Evolutionary conservation across 2,329 filamentous ascomycete species (phyloP).

Genomic region (Cercospora sp.): DNA sequence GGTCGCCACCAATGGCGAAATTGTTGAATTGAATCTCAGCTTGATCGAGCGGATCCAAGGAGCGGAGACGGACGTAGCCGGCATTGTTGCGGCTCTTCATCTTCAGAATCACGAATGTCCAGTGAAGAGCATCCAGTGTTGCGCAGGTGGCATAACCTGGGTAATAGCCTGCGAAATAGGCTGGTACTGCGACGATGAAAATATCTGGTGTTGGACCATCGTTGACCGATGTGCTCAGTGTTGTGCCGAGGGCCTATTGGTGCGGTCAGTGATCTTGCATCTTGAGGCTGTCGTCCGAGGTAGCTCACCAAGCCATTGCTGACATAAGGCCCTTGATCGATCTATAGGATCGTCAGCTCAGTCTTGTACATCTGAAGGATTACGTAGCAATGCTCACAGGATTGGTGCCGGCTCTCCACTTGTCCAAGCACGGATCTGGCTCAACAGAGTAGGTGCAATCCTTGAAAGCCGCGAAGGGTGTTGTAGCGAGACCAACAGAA

Average conservation of each 20-base stretch:
- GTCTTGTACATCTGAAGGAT: background rate
- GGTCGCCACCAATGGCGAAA: slow-evolving; percentile 47
- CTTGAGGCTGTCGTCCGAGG: background rate
- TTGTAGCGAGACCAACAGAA: slow-evolving; percentile 38
- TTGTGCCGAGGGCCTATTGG: slow-evolving; percentile 24
- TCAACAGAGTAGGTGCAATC: slow-evolving; percentile 28
- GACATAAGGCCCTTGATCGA: slow-evolving; percentile 43
- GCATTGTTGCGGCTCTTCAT: slow-evolving; percentile 61
- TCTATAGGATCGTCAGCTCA: background rate
- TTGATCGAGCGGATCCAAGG: slow-evolving; percentile 61
- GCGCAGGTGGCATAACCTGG: slow-evolving; percentile 45
- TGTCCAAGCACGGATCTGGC: slow-evolving; percentile 44
- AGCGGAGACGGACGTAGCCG: slow-evolving; percentile 62
- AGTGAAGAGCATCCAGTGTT: slow-evolving; percentile 50
- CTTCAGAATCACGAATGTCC: slow-evolving; percentile 57
- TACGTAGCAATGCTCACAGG: slow-evolving; percentile 20
- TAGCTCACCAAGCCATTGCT: slow-evolving; percentile 51
- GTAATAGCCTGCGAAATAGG: slow-evolving; percentile 57
- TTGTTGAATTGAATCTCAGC: slow-evolving; percentile 65
- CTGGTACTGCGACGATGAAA: slow-evolving; percentile 57
- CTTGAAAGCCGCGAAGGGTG: slow-evolving; percentile 11
- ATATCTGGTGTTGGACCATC: slow-evolving; percentile 43
- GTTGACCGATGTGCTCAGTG: slow-evolving; percentile 13
- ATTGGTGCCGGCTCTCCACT: slow-evolving; percentile 36
- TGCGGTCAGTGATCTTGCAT: slow-evolving; percentile 29